Base-by-base conservation (phyloP, 2,329 filamentous ascomycete genomes). In the Gaeumannomyces tritici region DNA sequence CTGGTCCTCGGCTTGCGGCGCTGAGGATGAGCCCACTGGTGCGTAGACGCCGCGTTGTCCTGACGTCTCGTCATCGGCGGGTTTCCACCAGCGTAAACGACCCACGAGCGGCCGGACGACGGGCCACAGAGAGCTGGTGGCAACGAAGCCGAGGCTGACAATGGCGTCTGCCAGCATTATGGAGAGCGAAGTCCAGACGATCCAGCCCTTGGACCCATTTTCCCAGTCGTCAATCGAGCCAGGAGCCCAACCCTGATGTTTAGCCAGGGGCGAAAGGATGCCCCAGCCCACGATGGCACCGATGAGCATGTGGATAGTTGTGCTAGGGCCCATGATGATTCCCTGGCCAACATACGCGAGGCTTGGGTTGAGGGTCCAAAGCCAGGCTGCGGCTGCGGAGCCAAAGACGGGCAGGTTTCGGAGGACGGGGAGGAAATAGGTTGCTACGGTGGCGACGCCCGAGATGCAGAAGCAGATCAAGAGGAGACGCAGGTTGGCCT, bases 291-390 rank as follows among this genome's bases (percentile, higher is more conserved):
- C 70, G 21, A 96, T 73, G 4, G 95, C 93, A 6, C 95, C 95
- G 2, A 98, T 77, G 1, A 96, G 83, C 95, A 99, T 99, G 69
- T 98, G 93, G 61, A 96, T 81, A 3, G 93, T 98, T 0, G 95
- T 99, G 54, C 91, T 89, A 4, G 93, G 90, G 0, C 95, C 95
- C 95, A 99, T 99, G 70, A 99, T 98, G 65, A 99, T 96, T 13
- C 95, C 95, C 75, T 99, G 95, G 0, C 95, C 95, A 29, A 98
- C 87, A 72, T 99, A 99, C 2, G 95, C 95, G n/a, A 96, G 88
- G 57, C 92, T 97, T 0, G 95, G 95, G 67, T 99, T 99, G 8
- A 99, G 79, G 0, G 91, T 95, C 95, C 95, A 99, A 1, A 97
- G 83, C 93, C 93, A 99, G 2, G 85, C 85, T 1, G 83, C 76